Conservation (phyloP, 2,329 filamentous ascomycete species). For the Fusarium denticulatum region DNA sequence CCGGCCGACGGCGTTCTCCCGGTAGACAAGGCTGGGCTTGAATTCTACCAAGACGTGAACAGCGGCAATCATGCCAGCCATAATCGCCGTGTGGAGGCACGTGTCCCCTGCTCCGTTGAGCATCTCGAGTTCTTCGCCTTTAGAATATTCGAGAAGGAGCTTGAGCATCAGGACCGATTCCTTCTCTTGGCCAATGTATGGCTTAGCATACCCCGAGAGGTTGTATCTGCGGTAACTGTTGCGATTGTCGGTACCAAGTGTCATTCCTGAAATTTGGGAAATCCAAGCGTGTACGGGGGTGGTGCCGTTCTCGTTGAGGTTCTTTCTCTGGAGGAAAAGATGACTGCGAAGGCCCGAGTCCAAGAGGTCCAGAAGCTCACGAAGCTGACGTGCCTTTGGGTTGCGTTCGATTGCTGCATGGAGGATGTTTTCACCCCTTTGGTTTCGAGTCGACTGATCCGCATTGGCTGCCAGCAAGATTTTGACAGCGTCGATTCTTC, state of each 20-base stretch:
- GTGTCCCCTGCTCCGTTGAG: conserved; percentile 74
- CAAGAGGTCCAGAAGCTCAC: conserved; percentile 65
- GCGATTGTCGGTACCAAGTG: neutral
- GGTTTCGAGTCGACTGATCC: conserved; percentile 73
- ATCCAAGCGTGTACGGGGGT: conserved; percentile 74
- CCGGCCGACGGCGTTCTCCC: conserved; percentile 80
- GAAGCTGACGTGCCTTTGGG: conserved; percentile 51
- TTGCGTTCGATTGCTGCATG: conserved; percentile 62
- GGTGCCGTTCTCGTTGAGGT: conserved; percentile 59
- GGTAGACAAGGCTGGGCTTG: conserved; percentile 68
- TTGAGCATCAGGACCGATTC: conserved; percentile 56
- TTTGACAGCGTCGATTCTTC: conserved; percentile 64
- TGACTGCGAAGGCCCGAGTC: conserved; percentile 64
- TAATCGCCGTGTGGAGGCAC: conserved; percentile 67
- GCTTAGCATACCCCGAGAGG: conserved; percentile 7
- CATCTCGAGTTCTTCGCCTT: conserved; percentile 64
- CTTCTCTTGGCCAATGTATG: conserved; percentile 39
- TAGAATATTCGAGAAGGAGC: conserved; percentile 64
- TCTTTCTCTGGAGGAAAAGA: conserved; percentile 68
- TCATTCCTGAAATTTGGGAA: conserved; percentile 40
- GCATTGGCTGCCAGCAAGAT: conserved; percentile 74
- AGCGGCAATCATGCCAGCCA: conserved; percentile 49
- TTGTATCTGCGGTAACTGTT: conserved; percentile 21
- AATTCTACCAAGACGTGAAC: conserved; percentile 61
- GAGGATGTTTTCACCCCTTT: conserved; percentile 71